phyloP scores from a whole-genome alignment of 192 early-diverging fungal species.

The Coemansia sp. region DNA sequence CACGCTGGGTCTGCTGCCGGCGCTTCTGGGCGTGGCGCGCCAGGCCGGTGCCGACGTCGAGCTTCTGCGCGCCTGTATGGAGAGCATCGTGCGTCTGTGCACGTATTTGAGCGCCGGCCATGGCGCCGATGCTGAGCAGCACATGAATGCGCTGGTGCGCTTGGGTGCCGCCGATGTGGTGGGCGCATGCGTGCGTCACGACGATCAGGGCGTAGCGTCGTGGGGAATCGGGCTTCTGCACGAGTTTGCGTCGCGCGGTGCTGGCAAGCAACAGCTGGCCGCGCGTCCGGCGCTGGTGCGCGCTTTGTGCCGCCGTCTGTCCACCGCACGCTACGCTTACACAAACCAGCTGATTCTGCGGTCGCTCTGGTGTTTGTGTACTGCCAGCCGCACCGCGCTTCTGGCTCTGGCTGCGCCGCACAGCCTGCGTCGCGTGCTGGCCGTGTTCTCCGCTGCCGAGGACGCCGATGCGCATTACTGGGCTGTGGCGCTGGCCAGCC shows the following conservation, averaged over 20 bases:
- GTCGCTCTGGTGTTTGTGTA: slow-evolving; percentile 44
- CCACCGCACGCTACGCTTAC: slow-evolving; percentile 40
- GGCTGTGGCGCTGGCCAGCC: slow-evolving; percentile 33
- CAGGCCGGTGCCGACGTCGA: slow-evolving; percentile 21
- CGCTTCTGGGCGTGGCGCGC: slow-evolving; percentile 34
- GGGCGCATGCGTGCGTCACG: slow-evolving; percentile 29
- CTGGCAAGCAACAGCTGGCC: slow-evolving; percentile 33
- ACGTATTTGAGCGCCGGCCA: slow-evolving; percentile 23
- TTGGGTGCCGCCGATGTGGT: slow-evolving; percentile 36
- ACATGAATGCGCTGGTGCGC: slow-evolving; percentile 34
- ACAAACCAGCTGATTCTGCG: slow-evolving; percentile 55
- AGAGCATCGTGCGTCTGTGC: slow-evolving; percentile 48
- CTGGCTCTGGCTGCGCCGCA: slow-evolving; percentile 26
- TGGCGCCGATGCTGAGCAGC: slow-evolving; percentile 1
- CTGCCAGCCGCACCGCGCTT: slow-evolving; percentile 12
- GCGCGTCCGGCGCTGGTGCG: slow-evolving; percentile 32
- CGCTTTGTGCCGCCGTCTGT: slow-evolving; percentile 41
- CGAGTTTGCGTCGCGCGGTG: slow-evolving; percentile 47
- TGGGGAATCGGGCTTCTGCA: slow-evolving; percentile 56
- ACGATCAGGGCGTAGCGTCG: slow-evolving; percentile 46
- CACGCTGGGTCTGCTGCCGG: slow-evolving; percentile 27
- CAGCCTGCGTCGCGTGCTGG: slow-evolving; percentile 44
- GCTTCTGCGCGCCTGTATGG: slow-evolving; percentile 34
- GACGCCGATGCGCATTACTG: slow-evolving; percentile 46
- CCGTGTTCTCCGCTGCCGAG: slow-evolving; percentile 24